Conservation (phyloP, 2,329 filamentous ascomycete genomes). For the Fusarium sp. region DNA sequence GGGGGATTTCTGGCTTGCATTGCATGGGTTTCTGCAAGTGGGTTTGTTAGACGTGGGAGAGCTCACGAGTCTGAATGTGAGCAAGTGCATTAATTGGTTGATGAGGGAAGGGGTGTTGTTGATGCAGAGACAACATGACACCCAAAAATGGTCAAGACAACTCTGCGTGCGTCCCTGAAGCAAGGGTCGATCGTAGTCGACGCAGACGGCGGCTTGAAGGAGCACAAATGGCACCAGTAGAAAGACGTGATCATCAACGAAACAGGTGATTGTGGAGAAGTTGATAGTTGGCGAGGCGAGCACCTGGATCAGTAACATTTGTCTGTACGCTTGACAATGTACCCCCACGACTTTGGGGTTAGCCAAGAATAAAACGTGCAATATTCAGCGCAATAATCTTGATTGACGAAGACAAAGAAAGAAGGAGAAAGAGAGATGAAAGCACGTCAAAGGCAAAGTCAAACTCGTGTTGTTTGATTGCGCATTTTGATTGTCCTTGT, state of each 20-base stretch:
- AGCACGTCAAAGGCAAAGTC: constrained; percentile 16
- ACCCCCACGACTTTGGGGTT: constrained; percentile 39
- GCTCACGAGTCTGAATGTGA: constrained; percentile 34
- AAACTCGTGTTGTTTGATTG: constrained; percentile 15
- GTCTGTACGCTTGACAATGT: background rate
- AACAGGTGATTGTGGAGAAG: constrained; percentile 41
- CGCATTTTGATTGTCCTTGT: constrained; percentile 21
- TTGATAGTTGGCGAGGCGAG: constrained; percentile 25
- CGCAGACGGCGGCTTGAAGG: constrained; percentile 23
- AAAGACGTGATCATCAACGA: constrained; percentile 15
- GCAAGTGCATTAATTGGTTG: constrained; percentile 31
- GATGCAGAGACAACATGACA: constrained; percentile 36
- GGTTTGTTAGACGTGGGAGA: constrained; percentile 25
- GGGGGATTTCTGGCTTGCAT: constrained; percentile 34
- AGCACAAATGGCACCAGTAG: constrained; percentile 26
- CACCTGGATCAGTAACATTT: constrained; percentile 18
- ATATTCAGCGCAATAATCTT: constrained; percentile 10
- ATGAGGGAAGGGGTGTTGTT: constrained; percentile 26
- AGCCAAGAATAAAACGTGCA: constrained; percentile 25
- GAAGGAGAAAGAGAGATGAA: constrained; percentile 7
- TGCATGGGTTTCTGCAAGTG: constrained; percentile 37
- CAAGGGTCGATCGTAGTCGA: constrained; percentile 35
- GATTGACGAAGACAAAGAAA: constrained; percentile 12
- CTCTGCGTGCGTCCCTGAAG: constrained; percentile 27
- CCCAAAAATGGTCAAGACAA: constrained; percentile 16